phyloP scores from a whole-genome alignment of 306 rosid genomes.

The Medicago arabica region DNA sequence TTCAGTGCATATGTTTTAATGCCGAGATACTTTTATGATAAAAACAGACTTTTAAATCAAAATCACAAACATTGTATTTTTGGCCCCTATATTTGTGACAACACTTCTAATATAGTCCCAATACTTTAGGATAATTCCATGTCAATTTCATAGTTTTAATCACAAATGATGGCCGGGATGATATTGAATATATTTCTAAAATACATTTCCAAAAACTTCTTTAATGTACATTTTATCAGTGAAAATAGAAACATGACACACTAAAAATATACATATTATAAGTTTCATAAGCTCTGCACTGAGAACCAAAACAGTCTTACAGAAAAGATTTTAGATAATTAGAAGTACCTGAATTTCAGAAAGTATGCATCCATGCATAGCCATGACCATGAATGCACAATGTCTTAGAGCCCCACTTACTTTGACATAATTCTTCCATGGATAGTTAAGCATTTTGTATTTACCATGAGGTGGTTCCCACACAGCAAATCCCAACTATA shows the following conservation, averaged over 20 bases:
- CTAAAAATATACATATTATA: too few species aligned
- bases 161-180: too few species aligned
- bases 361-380: slow-evolving; percentile 94
- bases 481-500: slow-evolving; percentile 94
- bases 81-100: not conserved
- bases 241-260: too few species aligned
- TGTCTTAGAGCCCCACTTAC: slow-evolving; percentile 91
- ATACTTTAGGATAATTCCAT: not conserved
- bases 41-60: not conserved
- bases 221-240: too few species aligned
- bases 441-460: slow-evolving; percentile 75
- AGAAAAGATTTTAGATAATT: not conserved
- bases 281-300: too few species aligned
- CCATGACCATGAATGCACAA: slow-evolving; percentile 92
- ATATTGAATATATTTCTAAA: too few species aligned
- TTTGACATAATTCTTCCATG: slow-evolving; percentile 92
- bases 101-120: not conserved
- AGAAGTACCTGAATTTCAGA: slow-evolving; percentile 89
- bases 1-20: not conserved
- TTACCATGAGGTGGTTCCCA: slow-evolving; percentile 99
- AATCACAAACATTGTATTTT: not conserved
- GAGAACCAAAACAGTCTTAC: not conserved
- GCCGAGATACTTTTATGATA: not conserved
- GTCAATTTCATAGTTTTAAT: not conserved
- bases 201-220: too few species aligned